phyloP scores from a whole-genome alignment of 352 stramenopile species.

The Globisporangium acanthophoron region DNA sequence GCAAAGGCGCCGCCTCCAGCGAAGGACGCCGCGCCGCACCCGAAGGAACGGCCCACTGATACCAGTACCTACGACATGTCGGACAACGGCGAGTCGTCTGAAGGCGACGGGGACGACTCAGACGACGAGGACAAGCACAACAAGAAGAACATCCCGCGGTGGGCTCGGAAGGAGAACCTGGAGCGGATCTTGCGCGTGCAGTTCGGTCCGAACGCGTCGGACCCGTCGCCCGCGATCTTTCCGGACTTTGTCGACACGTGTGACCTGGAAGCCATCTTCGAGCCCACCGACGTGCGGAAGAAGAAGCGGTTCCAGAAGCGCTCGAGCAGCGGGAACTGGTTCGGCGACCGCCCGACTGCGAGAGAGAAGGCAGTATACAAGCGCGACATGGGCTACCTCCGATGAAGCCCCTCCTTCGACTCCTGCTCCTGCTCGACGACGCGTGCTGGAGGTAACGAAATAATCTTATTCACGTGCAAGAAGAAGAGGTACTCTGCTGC shows the following conservation, averaged over 20 bases:
- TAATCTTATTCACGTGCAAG: too few relatives aligned
- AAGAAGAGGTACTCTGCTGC: too few relatives aligned
- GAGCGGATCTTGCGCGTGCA: conserved; percentile 61
- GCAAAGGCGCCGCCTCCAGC: background rate
- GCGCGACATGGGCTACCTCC: conserved; percentile 74
- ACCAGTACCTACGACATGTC: conserved; percentile 71
- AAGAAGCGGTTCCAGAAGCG: conserved; percentile 74
- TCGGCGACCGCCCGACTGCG: conserved; percentile 69
- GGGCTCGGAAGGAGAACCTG: conserved; percentile 71
- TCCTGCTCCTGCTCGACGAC: too few relatives aligned
- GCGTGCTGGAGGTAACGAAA: too few relatives aligned
- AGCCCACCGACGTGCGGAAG: conserved; percentile 61
- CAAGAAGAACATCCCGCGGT: conserved; percentile 76
- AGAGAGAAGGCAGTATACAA: conserved; percentile 79
- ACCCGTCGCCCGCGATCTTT: conserved; percentile 79
- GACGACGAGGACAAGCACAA: conserved; percentile 30
- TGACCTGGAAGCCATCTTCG: conserved; percentile 81
- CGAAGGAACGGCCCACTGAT: conserved; percentile 18
- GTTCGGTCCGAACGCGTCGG: conserved; percentile 66
- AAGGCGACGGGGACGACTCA: conserved; percentile 37
- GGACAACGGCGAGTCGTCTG: conserved; percentile 65
- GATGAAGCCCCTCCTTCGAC: conserved; percentile 15
- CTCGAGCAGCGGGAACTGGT: conserved; percentile 85
- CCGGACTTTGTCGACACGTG: conserved; percentile 81
- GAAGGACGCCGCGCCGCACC: conserved; percentile 1